phyloP scores from a whole-genome alignment of 140 eudicot genomes.

The Cichorium intybus region DNA sequence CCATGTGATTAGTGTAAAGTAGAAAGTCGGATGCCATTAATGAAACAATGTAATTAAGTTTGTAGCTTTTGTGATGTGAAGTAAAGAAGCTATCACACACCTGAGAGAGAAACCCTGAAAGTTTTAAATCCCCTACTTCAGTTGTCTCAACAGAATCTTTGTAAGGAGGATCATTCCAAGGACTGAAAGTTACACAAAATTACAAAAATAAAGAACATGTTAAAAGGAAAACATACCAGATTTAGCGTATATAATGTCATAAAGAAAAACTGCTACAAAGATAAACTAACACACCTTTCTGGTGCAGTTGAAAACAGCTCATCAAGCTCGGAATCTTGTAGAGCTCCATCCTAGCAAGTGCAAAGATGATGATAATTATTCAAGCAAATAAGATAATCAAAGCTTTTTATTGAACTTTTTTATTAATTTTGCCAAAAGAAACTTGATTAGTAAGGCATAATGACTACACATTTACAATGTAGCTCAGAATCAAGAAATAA shows the following conservation, averaged over 20 bases:
- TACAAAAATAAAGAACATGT: neutral
- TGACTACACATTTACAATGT: conserved; percentile 3
- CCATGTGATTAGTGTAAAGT: conserved; percentile 9
- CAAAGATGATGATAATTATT: conserved; percentile 17
- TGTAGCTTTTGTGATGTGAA: conserved; percentile 11
- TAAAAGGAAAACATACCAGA: neutral
- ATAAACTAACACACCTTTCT: conserved; percentile 54
- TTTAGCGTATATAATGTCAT: conserved; percentile 6
- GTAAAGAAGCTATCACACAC: conserved; percentile 34
- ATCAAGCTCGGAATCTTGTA: conserved; percentile 69
- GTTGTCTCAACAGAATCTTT: conserved; percentile 67
- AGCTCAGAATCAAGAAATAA: conserved; percentile 6
- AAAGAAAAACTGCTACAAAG: too few relatives aligned
- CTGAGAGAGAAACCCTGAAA: conserved; percentile 85
- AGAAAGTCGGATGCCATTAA: neutral
- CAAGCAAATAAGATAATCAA: neutral
- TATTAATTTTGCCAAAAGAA: neutral
- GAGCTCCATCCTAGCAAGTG: conserved; percentile 72
- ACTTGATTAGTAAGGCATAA: neutral
- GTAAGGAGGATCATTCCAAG: conserved; percentile 84
- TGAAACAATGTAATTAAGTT: conserved; percentile 14
- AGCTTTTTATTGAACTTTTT: neutral
- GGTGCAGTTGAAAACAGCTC: conserved; percentile 98
- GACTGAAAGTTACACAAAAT: conserved; percentile 43
- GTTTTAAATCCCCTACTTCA: conserved; percentile 56